These are phyloP conservation scores for Mycena chlorophos DNA, from an alignment of 768 basidiomycete species.

Conservation along the genomic window DNA sequence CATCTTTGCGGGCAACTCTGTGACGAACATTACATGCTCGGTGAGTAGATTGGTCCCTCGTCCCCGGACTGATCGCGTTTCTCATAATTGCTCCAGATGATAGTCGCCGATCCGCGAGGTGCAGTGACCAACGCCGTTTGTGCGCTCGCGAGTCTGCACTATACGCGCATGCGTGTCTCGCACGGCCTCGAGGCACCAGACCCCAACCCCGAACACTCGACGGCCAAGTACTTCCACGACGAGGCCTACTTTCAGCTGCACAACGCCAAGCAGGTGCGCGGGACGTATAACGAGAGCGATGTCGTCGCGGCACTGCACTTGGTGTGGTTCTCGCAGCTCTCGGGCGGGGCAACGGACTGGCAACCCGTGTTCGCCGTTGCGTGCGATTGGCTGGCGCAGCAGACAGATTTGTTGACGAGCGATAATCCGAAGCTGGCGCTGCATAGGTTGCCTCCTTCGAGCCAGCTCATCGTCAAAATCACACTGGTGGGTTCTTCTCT, in stretches of 20 bases:
- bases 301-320: slow-evolving; percentile 80
- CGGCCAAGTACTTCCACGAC: slow-evolving; percentile 66
- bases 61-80: slow-evolving; percentile 5
- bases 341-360: slow-evolving; percentile 71
- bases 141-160: slow-evolving; percentile 74
- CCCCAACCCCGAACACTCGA: slow-evolving; percentile 53
- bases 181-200: slow-evolving; percentile 61
- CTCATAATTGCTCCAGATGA: slow-evolving; percentile 43
- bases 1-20: slow-evolving; percentile 60
- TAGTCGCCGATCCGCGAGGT: slow-evolving; percentile 66
- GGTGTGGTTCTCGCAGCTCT: slow-evolving; percentile 70
- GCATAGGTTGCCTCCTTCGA: slow-evolving; percentile 51
- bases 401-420: slow-evolving; percentile 60
- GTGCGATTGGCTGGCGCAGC: slow-evolving; percentile 67
- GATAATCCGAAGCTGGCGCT: slow-evolving; percentile 66
- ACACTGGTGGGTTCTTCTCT: slow-evolving; percentile 59
- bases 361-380: slow-evolving; percentile 66
- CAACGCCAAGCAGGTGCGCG: slow-evolving; percentile 53
- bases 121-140: slow-evolving; percentile 72
- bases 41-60: slow-evolving; percentile 43
- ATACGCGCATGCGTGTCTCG: slow-evolving; percentile 58
- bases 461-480: slow-evolving; percentile 64
- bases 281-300: slow-evolving; percentile 62
- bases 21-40: slow-evolving; percentile 64
- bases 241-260: slow-evolving; percentile 66